Conservation (phyloP, 2,329 filamentous ascomycete genomes). For the Neofusicoccum umdonicola region DNA sequence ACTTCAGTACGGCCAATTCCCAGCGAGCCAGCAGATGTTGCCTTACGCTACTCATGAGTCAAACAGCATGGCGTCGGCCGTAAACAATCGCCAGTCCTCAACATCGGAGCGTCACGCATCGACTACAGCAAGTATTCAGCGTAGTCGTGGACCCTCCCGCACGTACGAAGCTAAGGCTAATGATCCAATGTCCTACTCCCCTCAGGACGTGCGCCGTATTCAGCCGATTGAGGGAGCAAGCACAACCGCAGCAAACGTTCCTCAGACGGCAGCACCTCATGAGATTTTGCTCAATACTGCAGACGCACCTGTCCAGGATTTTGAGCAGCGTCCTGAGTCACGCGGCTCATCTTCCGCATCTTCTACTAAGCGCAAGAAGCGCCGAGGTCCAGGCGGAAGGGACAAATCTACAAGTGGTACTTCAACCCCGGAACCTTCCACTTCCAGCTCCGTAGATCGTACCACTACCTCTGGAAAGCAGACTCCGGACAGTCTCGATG, state of each 20-base stretch:
- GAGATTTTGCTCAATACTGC: neutral
- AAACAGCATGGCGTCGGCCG: neutral
- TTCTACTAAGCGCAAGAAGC: neutral
- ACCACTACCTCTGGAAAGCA: neutral
- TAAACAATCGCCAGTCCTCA: neutral
- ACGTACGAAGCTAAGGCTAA: neutral
- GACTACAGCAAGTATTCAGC: neutral
- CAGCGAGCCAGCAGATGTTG: neutral
- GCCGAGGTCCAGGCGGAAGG: neutral
- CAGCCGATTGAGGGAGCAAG: neutral
- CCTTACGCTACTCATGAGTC: neutral
- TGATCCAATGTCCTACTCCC: conserved; percentile 2
- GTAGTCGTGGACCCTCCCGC: neutral
- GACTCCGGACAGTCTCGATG: neutral
- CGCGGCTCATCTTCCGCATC: neutral
- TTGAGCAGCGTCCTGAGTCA: neutral
- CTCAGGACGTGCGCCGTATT: conserved; percentile 2
- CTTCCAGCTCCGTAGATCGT: neutral
- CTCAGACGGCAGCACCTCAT: neutral
- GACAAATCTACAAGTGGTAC: neutral
- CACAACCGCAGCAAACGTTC: neutral
- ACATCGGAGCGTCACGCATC: neutral
- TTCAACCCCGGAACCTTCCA: neutral
- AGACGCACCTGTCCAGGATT: neutral
- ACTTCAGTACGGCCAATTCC: neutral